These are phyloP conservation scores for Trichomonascaceae sp. DNA, from an alignment of 1,139 yeast species.

Conservation along the genomic window DNA sequence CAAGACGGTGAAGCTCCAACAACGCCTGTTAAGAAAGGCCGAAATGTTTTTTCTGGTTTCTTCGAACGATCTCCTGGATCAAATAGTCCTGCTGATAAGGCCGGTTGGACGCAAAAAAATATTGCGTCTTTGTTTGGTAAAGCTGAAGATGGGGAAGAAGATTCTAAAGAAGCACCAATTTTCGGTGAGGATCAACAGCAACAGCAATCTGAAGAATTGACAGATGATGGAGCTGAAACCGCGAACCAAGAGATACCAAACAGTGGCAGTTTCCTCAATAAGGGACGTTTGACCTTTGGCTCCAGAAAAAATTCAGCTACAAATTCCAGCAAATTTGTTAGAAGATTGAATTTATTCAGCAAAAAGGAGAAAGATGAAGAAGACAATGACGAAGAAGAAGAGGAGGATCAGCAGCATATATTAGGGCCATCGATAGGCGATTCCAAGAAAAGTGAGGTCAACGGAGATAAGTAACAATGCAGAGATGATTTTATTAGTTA, in stretches of 20 bases:
- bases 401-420: neutral
- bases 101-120: slow-evolving; percentile 15
- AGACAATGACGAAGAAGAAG: slow-evolving; percentile 15
- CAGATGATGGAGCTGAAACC: neutral
- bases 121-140: slow-evolving; percentile 24
- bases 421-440: neutral
- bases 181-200: neutral
- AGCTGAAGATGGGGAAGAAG: slow-evolving; percentile 17
- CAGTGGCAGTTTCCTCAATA: slow-evolving; percentile 22
- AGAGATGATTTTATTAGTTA: slow-evolving; percentile 5
- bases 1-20: neutral
- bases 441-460: neutral
- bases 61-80: slow-evolving; percentile 7
- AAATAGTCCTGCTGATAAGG: slow-evolving; percentile 1
- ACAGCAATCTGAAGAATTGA: neutral
- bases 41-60: slow-evolving; percentile 7
- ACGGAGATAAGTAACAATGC: neutral
- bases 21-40: slow-evolving; percentile 6
- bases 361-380: slow-evolving; percentile 20
- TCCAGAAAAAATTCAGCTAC: slow-evolving; percentile 1
- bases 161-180: slow-evolving; percentile 7
- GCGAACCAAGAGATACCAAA: neutral
- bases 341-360: slow-evolving; percentile 29
- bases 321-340: slow-evolving; percentile 24
- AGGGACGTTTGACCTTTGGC: slow-evolving; percentile 27